phyloP scores from a whole-genome alignment of 2,329 filamentous ascomycete genomes.

The Colletotrichum sojae region DNA sequence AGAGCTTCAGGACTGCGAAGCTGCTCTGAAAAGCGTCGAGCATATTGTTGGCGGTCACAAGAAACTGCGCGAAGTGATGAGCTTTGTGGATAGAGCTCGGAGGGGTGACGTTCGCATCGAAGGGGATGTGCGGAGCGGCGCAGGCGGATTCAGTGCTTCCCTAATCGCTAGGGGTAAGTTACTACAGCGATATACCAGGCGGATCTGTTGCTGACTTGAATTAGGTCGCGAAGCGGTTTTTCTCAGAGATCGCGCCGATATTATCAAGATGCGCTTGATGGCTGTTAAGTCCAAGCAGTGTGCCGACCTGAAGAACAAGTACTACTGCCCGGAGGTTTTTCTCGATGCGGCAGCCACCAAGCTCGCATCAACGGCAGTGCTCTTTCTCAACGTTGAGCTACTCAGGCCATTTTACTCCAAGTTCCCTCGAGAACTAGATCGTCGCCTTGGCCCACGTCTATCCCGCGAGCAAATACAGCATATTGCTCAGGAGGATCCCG shows the following conservation, averaged over 20 bases:
- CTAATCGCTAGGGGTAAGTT: slow-evolving; percentile 83
- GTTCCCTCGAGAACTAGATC: slow-evolving; percentile 93
- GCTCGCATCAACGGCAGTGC: slow-evolving; percentile 91
- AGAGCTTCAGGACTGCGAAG: slow-evolving; percentile 87
- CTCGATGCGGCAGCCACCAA: slow-evolving; percentile 97
- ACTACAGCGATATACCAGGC: neutral
- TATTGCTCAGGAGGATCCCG: slow-evolving; percentile 94
- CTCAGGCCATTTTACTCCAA: slow-evolving; percentile 98
- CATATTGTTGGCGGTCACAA: slow-evolving; percentile 82
- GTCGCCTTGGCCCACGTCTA: slow-evolving; percentile 85
- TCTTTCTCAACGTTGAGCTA: slow-evolving; percentile 97
- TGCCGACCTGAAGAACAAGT: slow-evolving; percentile 87
- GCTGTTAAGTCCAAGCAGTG: slow-evolving; percentile 95
- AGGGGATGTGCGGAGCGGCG: slow-evolving; percentile 85
- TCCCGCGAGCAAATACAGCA: slow-evolving; percentile 85
- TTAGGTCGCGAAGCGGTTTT: slow-evolving; percentile 93
- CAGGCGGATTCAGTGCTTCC: slow-evolving; percentile 92
- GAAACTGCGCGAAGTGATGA: slow-evolving; percentile 90
- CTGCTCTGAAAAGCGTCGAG: slow-evolving; percentile 82
- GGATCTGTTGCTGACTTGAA: slow-evolving; percentile 45
- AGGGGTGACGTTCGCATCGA: slow-evolving; percentile 89
- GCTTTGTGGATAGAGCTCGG: slow-evolving; percentile 90
- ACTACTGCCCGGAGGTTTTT: slow-evolving; percentile 97
- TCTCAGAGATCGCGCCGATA: slow-evolving; percentile 89
- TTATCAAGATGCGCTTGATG: slow-evolving; percentile 89